Base-by-base conservation (phyloP, 352 stramenopile genomes). In the Blastocystis sp. region DNA sequence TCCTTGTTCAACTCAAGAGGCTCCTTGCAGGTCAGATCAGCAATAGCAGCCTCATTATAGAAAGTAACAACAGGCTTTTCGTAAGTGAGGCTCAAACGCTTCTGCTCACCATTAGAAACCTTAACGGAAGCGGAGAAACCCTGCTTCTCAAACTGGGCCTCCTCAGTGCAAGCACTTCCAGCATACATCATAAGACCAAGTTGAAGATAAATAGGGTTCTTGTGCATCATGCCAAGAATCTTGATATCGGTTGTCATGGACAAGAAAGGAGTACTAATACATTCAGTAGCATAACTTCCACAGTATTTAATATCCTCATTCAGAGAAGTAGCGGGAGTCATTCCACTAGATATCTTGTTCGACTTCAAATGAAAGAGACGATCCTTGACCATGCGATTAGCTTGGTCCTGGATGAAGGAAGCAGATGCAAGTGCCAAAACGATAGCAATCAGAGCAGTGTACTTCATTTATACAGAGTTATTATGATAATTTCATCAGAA, bases 221-320 rank as follows among this genome's bases (percentile, higher is more conserved):
- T 65, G 51, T 83, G 71, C 71, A 83, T 83, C 71, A 83, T 83
- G 12, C 71, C 71, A 29, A 83, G 71, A 24, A 83, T 24, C 71
- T 83, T 83, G n/a, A 83, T 67, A 27, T 14, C 32, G 7, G 35
- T n/a, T 24, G 63, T 83, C 42, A 43, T 43, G 39, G 46, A 63
- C 29, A 83, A 7, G 6, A 24, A 16, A 9, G 37, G 1, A 12
- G 46, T 37, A 24, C 29, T 16, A 21, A 51, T n/a, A 14, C 71
- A 83, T 49, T 66, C 43, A 21, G 21, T 52, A 49, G 63, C 71
- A 49, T 83, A 83, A 49, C 46, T 83, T 67, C 71, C 71, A 54
- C 71, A 83, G 49, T 49, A 83, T 49, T 83, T 83, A 16, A 83
- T 46, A 42, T 83, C 71, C 46, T 83, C 71, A 9, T 63, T 37